These are phyloP conservation scores for Geosmithia flava DNA, from an alignment of 2,329 filamentous ascomycete genomes.

Conservation along the genomic window DNA sequence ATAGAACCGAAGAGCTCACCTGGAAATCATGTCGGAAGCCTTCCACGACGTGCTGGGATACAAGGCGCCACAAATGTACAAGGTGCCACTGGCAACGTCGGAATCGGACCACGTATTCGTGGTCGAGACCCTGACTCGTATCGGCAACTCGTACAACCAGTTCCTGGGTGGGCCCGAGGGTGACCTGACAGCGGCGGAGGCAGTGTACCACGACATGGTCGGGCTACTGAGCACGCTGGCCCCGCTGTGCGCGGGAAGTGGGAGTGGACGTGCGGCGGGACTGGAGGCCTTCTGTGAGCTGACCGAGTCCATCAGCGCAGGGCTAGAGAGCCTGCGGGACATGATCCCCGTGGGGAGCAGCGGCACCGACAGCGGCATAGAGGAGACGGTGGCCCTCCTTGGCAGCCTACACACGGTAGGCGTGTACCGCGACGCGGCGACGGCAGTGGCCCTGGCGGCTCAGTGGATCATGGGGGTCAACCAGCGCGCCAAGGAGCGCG, in stretches of 20 bases:
- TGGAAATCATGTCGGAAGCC: slow-evolving; percentile 34
- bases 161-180: slow-evolving; percentile 18
- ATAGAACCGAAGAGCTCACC: slow-evolving; percentile 35
- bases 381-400: slow-evolving; percentile 10
- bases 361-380: slow-evolving; percentile 3
- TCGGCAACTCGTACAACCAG: slow-evolving; percentile 27
- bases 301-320: slow-evolving; percentile 10
- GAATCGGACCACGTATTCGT: slow-evolving; percentile 31
- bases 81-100: slow-evolving; percentile 24
- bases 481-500: slow-evolving; percentile 25
- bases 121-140: slow-evolving; percentile 24
- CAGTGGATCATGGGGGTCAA: slow-evolving; percentile 22
- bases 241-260: slow-evolving; percentile 12
- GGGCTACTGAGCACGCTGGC: slow-evolving; percentile 25
- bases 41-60: slow-evolving; percentile 37
- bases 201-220: slow-evolving; percentile 28
- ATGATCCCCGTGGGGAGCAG: slow-evolving; percentile 3
- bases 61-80: slow-evolving; percentile 37
- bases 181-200: slow-evolving; percentile 27
- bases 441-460: slow-evolving; percentile 15
- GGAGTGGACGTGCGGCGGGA: slow-evolving; percentile 9
- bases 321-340: slow-evolving; percentile 13
- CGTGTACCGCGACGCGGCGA: slow-evolving; percentile 23
- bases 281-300: slow-evolving; percentile 13
- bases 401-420: slow-evolving; percentile 21